A percentile compares a stretch with the other conserved stretches of the same genome.
Conservation (phyloP, 169 alveolate genomes). For the Amoebophrya sp. region DNA sequence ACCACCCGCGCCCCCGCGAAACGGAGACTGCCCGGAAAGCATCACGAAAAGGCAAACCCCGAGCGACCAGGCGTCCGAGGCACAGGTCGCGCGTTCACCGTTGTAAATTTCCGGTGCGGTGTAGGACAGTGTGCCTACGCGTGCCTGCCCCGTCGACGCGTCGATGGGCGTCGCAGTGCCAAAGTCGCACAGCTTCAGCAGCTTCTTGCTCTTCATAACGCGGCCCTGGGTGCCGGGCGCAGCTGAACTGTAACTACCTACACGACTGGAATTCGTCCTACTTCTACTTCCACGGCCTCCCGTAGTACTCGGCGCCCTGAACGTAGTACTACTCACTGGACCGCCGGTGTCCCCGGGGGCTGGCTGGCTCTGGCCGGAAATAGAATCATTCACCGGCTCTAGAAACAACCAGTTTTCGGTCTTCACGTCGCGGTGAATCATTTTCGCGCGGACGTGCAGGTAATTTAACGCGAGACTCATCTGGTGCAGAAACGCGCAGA, state of each 20-base stretch:
- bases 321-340: no score
- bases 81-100: not conserved
- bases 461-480: not conserved
- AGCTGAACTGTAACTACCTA: no score
- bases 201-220: no score
- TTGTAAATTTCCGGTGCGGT: not conserved
- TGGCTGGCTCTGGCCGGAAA: no score
- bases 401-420: not conserved
- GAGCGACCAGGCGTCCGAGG: not conserved
- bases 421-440: not conserved
- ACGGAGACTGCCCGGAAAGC: not conserved
- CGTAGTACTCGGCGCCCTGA: no score
- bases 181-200: conserved; percentile 3
- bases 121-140: not conserved
- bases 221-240: no score
- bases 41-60: not conserved
- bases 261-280: no score
- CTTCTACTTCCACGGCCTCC: no score
- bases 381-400: no score
- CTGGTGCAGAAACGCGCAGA: not conserved
- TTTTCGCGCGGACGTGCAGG: not conserved
- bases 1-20: not conserved
- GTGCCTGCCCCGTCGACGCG: not conserved
- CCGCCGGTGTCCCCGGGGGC: no score
- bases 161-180: not conserved